Base-by-base conservation (phyloP, 371 early-diverging fungal species). In the Mortierella sp. region DNA sequence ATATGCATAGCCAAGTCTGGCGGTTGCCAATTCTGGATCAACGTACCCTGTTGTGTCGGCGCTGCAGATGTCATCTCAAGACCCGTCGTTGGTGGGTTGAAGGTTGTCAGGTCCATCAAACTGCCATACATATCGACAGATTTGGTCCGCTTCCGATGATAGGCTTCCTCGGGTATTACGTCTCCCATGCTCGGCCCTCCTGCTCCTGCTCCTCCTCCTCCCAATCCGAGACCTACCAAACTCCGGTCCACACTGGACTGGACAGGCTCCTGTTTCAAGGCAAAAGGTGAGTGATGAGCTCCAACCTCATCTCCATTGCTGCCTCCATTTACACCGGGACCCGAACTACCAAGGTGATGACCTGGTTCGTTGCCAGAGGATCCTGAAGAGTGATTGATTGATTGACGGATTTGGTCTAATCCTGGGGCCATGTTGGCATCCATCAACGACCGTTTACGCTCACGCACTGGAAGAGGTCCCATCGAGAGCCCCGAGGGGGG, bases 91-190 rank as follows among this genome's bases (percentile, higher is more conserved):
- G 67, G 57, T 14, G 64, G 66, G 11, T 58, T 66, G 23, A 77
- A 71, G 11, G 77, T 68, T 16, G 29, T 71, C 44, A 77, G 21
- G 0, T 55, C 62, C 62, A 77, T 62, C n/a, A 65, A 61, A 60
- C 62, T 75, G 46, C 67, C 72, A 25, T 77, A 77, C 77, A 72
- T 77, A 50, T 77, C 77, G 23, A 77, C 77, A 2, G 77, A 77
- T 43, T 77, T 77, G 52, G 77, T 77, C 23, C 77, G 61, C 66
- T 77, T 77, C 21, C 77, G 77, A 29, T 77, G 77, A 44, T 77
- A 77, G 2, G 68, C 47, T 19, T 77, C 77, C 16, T 72, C 77
- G 0, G 68, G 52, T 25, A 52, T 50, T 14, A 53, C 55, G 0
- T 68, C 65, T 11, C 25, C 50, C 7, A 57, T 21, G 21, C 23